These are phyloP conservation scores for Colletotrichum incanum DNA, from an alignment of 2,329 filamentous ascomycete genomes.

Conservation along the genomic window DNA sequence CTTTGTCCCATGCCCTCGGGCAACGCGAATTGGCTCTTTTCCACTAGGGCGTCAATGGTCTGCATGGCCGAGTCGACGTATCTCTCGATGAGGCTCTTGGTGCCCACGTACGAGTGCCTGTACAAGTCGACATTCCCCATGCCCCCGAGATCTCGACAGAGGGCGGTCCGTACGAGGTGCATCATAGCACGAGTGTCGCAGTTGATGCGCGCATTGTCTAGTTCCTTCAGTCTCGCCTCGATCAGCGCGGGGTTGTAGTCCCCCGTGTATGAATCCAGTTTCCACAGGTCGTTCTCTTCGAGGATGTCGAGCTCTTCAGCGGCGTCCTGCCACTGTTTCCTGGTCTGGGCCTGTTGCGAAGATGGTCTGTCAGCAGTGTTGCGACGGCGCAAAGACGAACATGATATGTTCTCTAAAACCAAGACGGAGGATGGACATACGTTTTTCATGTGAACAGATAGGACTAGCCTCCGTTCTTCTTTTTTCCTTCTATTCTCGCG, in stretches of 20 bases:
- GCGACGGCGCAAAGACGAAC: neutral
- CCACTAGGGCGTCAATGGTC: slow-evolving; percentile 81
- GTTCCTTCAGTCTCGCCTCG: slow-evolving; percentile 76
- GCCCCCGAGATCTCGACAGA: slow-evolving; percentile 86
- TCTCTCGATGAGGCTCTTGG: slow-evolving; percentile 87
- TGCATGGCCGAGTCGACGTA: slow-evolving; percentile 87
- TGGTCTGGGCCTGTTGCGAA: slow-evolving; percentile 73
- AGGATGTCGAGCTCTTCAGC: slow-evolving; percentile 84
- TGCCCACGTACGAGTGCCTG: slow-evolving; percentile 87
- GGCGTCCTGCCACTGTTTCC: slow-evolving; percentile 81
- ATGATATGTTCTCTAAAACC: neutral
- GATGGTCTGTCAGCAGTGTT: neutral
- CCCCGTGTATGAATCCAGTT: slow-evolving; percentile 71
- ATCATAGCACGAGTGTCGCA: slow-evolving; percentile 85
- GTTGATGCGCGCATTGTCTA: slow-evolving; percentile 81
- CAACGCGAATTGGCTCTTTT: slow-evolving; percentile 65
- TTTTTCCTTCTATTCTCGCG: slow-evolving; percentile 61
- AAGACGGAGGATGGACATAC: slow-evolving; percentile 60
- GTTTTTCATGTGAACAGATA: slow-evolving; percentile 76
- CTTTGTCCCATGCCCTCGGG: slow-evolving; percentile 71
- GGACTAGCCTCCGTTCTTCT: slow-evolving; percentile 74
- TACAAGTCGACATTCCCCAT: slow-evolving; percentile 90
- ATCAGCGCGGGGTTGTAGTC: slow-evolving; percentile 83
- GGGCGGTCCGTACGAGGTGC: slow-evolving; percentile 82
- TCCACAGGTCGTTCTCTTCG: slow-evolving; percentile 88